Percentiles rank a stretch among this genome's conserved stretches.
Conservation (phyloP, 2,329 filamentous ascomycete species). For the Piedraia hortae region DNA sequence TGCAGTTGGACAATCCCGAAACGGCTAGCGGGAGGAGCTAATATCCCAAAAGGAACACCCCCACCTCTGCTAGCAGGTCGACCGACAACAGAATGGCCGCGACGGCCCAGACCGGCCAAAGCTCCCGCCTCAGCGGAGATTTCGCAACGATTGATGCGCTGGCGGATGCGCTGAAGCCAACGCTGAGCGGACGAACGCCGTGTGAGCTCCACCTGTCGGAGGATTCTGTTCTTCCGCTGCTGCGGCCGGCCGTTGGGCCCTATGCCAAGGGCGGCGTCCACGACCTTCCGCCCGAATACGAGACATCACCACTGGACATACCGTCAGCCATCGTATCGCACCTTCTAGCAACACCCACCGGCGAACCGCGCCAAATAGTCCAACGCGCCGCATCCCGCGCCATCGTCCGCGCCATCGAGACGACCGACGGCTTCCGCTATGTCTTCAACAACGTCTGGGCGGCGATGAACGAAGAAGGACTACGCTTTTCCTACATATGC, state of each 20-base stretch:
- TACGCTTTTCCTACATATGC: constrained; percentile 22
- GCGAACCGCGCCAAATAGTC: constrained; percentile 17
- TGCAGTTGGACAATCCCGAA: too few relatives aligned
- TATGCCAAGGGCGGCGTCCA: constrained; percentile 8
- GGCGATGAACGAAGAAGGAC: constrained; percentile 18
- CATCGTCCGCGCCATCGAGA: constrained; percentile 17
- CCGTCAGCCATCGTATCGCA: constrained; percentile 5
- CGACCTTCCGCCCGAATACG: constrained; percentile 10
- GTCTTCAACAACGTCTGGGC: constrained; percentile 24
- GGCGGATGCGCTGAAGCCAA: too few relatives aligned
- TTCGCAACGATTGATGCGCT: too few relatives aligned
- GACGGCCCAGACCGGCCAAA: too few relatives aligned
- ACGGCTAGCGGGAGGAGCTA: too few relatives aligned
- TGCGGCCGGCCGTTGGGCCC: constrained; percentile 8
- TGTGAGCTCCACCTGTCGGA: constrained; percentile 6
- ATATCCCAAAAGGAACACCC: too few relatives aligned
- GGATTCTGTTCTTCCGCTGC: constrained; percentile 6
- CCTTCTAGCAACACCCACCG: constrained; percentile 9
- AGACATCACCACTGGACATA: constrained; percentile 3
- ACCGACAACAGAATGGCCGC: too few relatives aligned
- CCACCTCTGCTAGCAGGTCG: too few relatives aligned
- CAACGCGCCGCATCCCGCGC: constrained; percentile 21
- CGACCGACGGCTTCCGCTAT: constrained; percentile 21
- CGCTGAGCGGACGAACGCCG: too few relatives aligned
- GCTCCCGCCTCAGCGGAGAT: too few relatives aligned